Evolutionary conservation across 1,139 yeast genomes (phyloP).

Genomic region (Meyerozyma smithsonii): DNA sequence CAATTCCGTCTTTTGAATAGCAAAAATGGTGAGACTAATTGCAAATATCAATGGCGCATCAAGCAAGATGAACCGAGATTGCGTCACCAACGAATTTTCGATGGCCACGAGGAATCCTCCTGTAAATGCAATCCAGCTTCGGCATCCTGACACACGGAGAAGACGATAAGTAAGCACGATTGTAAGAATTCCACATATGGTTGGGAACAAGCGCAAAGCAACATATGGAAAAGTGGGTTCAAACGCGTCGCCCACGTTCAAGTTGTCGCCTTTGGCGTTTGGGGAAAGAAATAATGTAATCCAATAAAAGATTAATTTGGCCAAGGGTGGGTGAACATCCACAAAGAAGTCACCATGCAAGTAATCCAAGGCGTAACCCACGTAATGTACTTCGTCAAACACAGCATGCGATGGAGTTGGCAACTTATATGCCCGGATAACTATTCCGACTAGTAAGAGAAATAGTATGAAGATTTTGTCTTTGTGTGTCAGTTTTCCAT

Average conservation of each 20-base stretch:
- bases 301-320: constrained; percentile 48
- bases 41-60: constrained; percentile 50
- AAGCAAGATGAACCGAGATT: constrained; percentile 45
- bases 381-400: constrained; percentile 88
- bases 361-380: constrained; percentile 74
- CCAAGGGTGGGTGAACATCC: constrained; percentile 95
- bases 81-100: constrained; percentile 52
- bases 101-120: constrained; percentile 43
- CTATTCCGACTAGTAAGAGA: constrained; percentile 17
- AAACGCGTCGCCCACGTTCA: constrained; percentile 30
- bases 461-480: constrained; percentile 21
- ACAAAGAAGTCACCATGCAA: constrained; percentile 70
- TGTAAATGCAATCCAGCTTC: constrained; percentile 36
- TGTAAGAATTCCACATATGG: constrained; percentile 38
- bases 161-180: constrained; percentile 45
- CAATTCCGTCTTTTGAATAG: constrained; percentile 39
- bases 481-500: constrained; percentile 8
- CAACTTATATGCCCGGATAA: constrained; percentile 50
- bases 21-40: constrained; percentile 36
- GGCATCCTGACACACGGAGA: constrained; percentile 44
- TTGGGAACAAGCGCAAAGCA: constrained; percentile 30
- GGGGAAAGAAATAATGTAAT: constrained; percentile 39
- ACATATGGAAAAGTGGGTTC: constrained; percentile 28
- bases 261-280: constrained; percentile 37
- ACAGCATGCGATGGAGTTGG: constrained; percentile 76